Evolutionary conservation across 2,329 filamentous ascomycete genomes (phyloP).

Genomic region (Fusarium solani-melongenae): DNA sequence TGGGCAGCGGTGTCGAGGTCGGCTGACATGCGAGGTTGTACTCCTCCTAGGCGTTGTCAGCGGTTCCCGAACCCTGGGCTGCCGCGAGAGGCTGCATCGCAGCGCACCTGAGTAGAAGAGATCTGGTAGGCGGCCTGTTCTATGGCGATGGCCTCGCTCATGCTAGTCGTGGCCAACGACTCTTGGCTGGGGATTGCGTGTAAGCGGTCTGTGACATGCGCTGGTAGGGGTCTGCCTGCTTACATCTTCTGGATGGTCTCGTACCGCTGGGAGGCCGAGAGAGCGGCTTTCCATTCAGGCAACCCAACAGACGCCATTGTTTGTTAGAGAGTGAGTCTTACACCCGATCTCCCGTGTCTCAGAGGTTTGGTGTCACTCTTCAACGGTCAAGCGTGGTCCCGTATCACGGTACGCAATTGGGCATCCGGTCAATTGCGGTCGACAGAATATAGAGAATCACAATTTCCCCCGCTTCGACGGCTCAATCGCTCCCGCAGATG

Average conservation of each 20-base stretch:
- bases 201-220: background rate
- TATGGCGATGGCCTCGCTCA: constrained; percentile 66
- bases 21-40: constrained; percentile 60
- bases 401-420: constrained; percentile 8
- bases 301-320: constrained; percentile 27
- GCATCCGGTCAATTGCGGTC: constrained; percentile 12
- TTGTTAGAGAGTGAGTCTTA: background rate
- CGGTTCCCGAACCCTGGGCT: constrained; percentile 25
- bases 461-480: constrained; percentile 11
- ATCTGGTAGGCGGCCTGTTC: constrained; percentile 73
- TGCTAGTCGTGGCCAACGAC: constrained; percentile 44
- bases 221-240: background rate
- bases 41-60: constrained; percentile 62
- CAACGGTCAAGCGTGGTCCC: background rate
- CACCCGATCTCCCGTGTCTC: background rate
- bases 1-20: constrained; percentile 18
- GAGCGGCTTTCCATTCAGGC: constrained; percentile 59
- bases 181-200: constrained; percentile 41
- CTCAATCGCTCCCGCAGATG: background rate
- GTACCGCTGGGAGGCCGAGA: constrained; percentile 71
- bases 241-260: constrained; percentile 67
- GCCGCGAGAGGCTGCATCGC: constrained; percentile 22
- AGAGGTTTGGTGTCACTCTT: background rate
- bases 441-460: background rate
- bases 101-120: constrained; percentile 67